Evolutionary conservation across 2,329 filamentous ascomycete genomes (phyloP).

Genomic region (Aureobasidium sp.): DNA sequence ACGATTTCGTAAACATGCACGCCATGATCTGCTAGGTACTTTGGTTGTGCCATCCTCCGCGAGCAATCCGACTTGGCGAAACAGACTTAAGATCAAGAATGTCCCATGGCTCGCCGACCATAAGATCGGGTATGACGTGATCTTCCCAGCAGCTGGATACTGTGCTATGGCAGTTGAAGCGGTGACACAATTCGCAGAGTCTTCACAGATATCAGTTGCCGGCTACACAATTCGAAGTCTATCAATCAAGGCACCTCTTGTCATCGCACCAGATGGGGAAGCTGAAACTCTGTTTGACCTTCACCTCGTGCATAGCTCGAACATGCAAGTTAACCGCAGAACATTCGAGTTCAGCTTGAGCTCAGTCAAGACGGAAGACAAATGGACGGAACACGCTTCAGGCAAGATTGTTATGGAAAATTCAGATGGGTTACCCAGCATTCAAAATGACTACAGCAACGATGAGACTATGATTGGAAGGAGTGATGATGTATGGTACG

Average conservation of each 20-base stretch:
- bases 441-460: background rate
- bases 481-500: background rate
- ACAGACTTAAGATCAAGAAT: conserved; percentile 21
- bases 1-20: background rate
- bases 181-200: background rate
- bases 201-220: background rate
- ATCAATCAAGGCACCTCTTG: background rate
- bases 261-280: background rate
- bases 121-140: conserved; percentile 23
- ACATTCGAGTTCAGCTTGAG: background rate
- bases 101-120: conserved; percentile 31
- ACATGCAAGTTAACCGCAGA: background rate
- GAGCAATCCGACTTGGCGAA: background rate
- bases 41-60: background rate
- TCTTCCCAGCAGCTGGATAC: conserved; percentile 28
- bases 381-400: background rate
- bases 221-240: background rate
- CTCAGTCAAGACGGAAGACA: background rate
- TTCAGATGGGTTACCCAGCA: background rate
- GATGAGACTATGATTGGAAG: no score
- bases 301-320: background rate
- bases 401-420: background rate
- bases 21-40: background rate
- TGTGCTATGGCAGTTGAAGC: conserved; percentile 21
- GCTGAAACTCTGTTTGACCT: background rate